A percentile compares a stretch with the other conserved stretches of the same genome.
phyloP scores from a whole-genome alignment of 2,329 filamentous ascomycete genomes.

The Diaporthe aspalathi region DNA sequence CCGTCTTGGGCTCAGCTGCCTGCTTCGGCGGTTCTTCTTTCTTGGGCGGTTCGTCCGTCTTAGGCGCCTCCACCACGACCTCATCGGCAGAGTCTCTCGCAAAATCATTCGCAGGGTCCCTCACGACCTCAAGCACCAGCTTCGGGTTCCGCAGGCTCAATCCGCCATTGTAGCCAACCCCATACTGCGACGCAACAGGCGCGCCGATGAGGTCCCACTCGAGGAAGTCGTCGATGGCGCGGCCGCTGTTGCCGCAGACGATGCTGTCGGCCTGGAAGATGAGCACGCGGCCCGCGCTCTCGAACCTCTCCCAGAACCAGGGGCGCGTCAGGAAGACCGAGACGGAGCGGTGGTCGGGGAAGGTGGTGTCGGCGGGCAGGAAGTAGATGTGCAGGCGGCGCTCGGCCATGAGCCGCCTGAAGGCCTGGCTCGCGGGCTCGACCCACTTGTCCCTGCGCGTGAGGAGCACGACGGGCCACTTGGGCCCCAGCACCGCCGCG shows the following conservation, averaged over 20 bases:
- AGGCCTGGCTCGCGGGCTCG: conserved; percentile 46
- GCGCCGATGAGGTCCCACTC: conserved; percentile 51
- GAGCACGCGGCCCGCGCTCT: conserved; percentile 49
- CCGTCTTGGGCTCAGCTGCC: not conserved
- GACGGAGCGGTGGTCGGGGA: conserved; percentile 50
- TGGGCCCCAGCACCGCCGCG: conserved; percentile 51
- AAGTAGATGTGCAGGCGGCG: conserved; percentile 52
- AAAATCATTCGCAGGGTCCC: conserved; percentile 36
- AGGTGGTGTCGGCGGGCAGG: conserved; percentile 50
- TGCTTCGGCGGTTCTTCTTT: not conserved
- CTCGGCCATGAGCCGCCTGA: conserved; percentile 50
- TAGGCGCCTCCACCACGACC: not conserved
- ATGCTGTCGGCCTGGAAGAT: conserved; percentile 55
- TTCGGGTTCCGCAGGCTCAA: conserved; percentile 48
- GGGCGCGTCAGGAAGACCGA: conserved; percentile 50
- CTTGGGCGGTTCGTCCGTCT: not conserved
- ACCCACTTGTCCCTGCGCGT: conserved; percentile 49
- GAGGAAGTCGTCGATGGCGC: conserved; percentile 51
- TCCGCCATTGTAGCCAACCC: conserved; percentile 48
- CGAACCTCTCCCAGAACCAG: conserved; percentile 53
- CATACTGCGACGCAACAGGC: conserved; percentile 43
- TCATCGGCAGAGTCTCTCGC: conserved; percentile 5
- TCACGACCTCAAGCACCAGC: conserved; percentile 40
- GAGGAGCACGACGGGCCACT: conserved; percentile 58
- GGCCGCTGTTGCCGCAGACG: conserved; percentile 48